phyloP scores from a whole-genome alignment of 345 rosid genomes.

The Rhodomyrtus tomentosa region DNA sequence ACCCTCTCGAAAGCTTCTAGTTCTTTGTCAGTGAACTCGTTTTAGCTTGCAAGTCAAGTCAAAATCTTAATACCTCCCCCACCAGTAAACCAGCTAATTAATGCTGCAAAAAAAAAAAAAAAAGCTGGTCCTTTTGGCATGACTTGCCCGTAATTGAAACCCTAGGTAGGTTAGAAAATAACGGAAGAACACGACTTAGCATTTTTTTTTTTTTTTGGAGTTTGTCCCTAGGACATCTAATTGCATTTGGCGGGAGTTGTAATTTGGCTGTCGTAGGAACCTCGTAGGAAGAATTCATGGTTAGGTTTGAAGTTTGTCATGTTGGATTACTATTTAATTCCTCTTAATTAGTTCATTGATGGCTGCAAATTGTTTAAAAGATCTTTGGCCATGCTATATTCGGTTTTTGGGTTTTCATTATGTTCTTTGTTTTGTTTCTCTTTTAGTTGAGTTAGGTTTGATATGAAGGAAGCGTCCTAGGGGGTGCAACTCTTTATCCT shows the following conservation, averaged over 20 bases:
- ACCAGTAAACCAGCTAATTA: neutral
- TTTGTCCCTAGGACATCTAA: neutral
- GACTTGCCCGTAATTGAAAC: neutral
- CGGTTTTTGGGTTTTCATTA: neutral
- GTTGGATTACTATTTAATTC: neutral
- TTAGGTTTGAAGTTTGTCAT: neutral
- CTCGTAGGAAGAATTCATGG: neutral
- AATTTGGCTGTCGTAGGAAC: neutral
- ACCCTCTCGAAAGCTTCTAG: neutral
- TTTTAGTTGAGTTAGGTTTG: neutral
- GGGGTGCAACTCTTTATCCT: neutral
- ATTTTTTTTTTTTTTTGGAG: neutral
- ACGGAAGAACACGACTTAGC: neutral
- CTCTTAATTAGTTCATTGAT: neutral
- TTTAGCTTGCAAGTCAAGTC: neutral
- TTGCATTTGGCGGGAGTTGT: neutral
- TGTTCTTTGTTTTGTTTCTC: neutral
- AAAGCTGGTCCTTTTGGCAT: neutral
- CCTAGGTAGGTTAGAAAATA: neutral
- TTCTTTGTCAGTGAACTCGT: neutral
- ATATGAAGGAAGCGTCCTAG: neutral
- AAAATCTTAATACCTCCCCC: neutral
- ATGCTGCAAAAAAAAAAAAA: neutral
- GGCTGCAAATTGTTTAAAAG: neutral
- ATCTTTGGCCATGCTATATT: neutral